These are phyloP conservation scores for Fusarium pseudonygamai DNA, from an alignment of 2,329 filamentous ascomycete species.

Conservation along the genomic window DNA sequence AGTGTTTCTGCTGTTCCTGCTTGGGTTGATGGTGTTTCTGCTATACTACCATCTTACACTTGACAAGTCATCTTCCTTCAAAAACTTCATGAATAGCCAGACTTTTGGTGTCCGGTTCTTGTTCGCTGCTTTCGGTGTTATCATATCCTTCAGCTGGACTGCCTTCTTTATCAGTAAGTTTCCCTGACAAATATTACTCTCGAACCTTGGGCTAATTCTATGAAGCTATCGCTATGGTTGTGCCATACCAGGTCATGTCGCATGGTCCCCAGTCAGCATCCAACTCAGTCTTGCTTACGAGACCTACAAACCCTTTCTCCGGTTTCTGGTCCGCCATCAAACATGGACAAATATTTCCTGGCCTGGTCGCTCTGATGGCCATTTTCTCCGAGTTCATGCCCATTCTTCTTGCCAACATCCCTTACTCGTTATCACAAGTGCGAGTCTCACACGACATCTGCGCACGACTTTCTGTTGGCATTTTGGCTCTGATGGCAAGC, in stretches of 20 bases:
- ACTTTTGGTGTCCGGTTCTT: conserved; percentile 57
- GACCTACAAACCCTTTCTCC: conserved; percentile 57
- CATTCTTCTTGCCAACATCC: conserved; percentile 59
- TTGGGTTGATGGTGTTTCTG: conserved; percentile 50
- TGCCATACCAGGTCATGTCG: conserved; percentile 55
- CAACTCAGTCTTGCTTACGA: conserved; percentile 53
- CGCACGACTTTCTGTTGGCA: conserved; percentile 50
- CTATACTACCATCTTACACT: conserved; percentile 52
- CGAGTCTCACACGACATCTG: conserved; percentile 52
- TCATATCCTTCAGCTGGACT: conserved; percentile 55
- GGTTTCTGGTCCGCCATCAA: conserved; percentile 49
- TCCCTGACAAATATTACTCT: accelerated
- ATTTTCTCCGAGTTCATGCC: conserved; percentile 62
- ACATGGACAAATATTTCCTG: conserved; percentile 49
- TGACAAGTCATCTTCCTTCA: conserved; percentile 45
- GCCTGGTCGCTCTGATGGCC: conserved; percentile 52
- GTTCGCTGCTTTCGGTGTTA: conserved; percentile 54
- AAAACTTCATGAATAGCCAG: conserved; percentile 52
- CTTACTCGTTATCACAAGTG: conserved; percentile 56
- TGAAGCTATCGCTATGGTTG: conserved; percentile 56
- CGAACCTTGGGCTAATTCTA: background rate
- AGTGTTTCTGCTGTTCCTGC: conserved; percentile 47
- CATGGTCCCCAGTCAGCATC: conserved; percentile 46
- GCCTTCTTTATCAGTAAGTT: conserved; percentile 50
- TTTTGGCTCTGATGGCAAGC: conserved; percentile 55